Conservation (phyloP, 768 basidiomycete genomes). For the Hericium rajendrae region DNA sequence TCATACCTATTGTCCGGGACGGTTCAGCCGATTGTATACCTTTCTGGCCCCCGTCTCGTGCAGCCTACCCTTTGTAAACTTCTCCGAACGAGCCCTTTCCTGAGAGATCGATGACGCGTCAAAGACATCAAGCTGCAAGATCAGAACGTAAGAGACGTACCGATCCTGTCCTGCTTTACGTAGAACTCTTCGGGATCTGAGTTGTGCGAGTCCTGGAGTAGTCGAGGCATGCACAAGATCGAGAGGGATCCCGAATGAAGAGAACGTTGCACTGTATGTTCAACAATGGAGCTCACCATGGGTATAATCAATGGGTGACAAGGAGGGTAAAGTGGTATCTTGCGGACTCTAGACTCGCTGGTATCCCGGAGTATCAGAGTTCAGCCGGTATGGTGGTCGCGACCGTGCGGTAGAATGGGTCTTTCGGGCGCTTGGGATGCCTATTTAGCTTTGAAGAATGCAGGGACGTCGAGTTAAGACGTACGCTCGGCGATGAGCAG, state of each 20-base stretch:
- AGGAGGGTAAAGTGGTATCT: not conserved
- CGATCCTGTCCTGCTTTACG: constrained; percentile 95
- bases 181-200: constrained; percentile 97
- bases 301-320: not conserved
- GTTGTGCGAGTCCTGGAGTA: constrained; percentile 47
- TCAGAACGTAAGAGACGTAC: constrained; percentile 33
- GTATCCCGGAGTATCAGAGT: not conserved
- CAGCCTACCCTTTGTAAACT: constrained; percentile 89
- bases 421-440: not conserved
- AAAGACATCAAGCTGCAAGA: not conserved
- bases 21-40: constrained; percentile 6
- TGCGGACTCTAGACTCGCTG: not conserved
- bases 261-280: not conserved
- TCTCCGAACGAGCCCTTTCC: constrained; percentile 99
- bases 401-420: not conserved
- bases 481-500: not conserved
- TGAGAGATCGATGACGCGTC: constrained; percentile 23
- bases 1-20: constrained; percentile 56
- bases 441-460: not conserved
- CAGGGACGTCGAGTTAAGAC: no score
- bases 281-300: not conserved
- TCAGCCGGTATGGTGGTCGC: not conserved
- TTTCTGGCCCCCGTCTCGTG: constrained; percentile 4
- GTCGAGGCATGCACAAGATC: not conserved
- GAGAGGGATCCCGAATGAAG: not conserved